These are phyloP conservation scores for Crithidia expoeki DNA, from an alignment of 208 protist genomes.

Conservation along the genomic window DNA sequence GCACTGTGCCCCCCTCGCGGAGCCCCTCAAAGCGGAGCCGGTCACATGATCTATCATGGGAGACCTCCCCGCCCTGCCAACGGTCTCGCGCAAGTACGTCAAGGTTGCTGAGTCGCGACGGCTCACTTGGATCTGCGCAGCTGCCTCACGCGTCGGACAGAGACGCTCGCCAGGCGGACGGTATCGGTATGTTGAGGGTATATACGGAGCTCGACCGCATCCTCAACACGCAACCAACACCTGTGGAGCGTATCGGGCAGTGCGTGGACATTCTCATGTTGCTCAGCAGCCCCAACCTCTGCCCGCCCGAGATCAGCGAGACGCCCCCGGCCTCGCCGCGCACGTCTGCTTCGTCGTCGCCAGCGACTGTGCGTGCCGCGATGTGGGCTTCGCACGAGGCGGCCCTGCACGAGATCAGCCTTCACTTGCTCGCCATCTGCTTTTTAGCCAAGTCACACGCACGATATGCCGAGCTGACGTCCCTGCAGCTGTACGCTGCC, in stretches of 20 bases:
- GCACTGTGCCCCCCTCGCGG: neutral
- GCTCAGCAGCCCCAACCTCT: slow-evolving; percentile 74
- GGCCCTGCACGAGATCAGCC: slow-evolving; percentile 52
- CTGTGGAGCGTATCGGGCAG: slow-evolving; percentile 59
- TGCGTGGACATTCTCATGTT: slow-evolving; percentile 78
- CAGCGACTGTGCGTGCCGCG: slow-evolving; percentile 53
- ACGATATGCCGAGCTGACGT: slow-evolving; percentile 34
- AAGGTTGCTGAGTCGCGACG: neutral
- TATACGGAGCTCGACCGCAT: slow-evolving; percentile 21
- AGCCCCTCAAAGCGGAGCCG: slow-evolving; percentile 21
- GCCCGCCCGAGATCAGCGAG: slow-evolving; percentile 34
- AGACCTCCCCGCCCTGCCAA: slow-evolving; percentile 13
- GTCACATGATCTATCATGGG: neutral
- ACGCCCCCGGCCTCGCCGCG: slow-evolving; percentile 21
- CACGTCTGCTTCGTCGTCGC: slow-evolving; percentile 36
- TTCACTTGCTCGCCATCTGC: slow-evolving; percentile 55
- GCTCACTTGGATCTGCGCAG: neutral
- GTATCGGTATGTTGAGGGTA: neutral
- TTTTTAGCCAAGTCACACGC: slow-evolving; percentile 28
- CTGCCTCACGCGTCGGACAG: neutral
- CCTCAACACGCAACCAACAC: slow-evolving; percentile 25
- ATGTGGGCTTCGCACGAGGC: slow-evolving; percentile 64
- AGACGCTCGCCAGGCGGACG: neutral
- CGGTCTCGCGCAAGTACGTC: slow-evolving; percentile 17
- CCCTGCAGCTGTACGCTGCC: slow-evolving; percentile 59